Evolutionary conservation across 2,329 filamentous ascomycete genomes (phyloP).

Genomic region (Trichoderma gracile): DNA sequence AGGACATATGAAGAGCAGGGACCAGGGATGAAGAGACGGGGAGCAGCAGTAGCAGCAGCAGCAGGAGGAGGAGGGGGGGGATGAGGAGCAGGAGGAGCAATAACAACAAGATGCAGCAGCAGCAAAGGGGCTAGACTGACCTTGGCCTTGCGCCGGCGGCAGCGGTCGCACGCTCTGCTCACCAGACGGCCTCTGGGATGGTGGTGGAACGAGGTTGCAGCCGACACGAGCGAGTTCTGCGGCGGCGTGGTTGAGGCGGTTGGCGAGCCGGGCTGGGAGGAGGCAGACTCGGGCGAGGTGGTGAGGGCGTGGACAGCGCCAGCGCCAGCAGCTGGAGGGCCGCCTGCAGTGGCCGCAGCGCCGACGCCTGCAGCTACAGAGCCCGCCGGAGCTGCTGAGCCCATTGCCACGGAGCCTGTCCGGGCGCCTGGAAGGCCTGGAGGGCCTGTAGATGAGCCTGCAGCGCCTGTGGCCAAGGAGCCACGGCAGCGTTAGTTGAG

Average conservation of each 20-base stretch:
- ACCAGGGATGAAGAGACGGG: background rate
- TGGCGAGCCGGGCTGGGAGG: constrained; percentile 21
- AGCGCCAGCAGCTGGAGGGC: too few species aligned
- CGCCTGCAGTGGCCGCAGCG: background rate
- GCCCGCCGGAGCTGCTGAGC: background rate
- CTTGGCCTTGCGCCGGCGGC: constrained; percentile 42
- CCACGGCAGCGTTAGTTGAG: constrained; percentile 38
- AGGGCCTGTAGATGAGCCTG: background rate
- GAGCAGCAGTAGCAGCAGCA: background rate
- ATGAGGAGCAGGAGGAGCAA: background rate
- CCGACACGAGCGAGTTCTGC: constrained; percentile 4
- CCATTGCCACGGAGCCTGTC: too few species aligned
- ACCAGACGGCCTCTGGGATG: constrained; percentile 26
- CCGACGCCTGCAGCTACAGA: background rate
- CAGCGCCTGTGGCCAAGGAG: background rate
- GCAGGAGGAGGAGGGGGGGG: background rate
- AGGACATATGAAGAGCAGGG: background rate
- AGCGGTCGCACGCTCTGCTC: constrained; percentile 40
- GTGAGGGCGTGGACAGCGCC: background rate
- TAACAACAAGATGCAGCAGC: background rate
- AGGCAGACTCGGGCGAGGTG: constrained; percentile 8
- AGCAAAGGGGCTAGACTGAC: constrained; percentile 28
- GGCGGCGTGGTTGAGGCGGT: constrained; percentile 18
- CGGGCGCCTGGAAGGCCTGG: background rate
- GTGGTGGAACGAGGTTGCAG: constrained; percentile 19